phyloP scores from a whole-genome alignment of 495 filamentous ascomycete species.

The Thermochaetoides thermophila region DNA sequence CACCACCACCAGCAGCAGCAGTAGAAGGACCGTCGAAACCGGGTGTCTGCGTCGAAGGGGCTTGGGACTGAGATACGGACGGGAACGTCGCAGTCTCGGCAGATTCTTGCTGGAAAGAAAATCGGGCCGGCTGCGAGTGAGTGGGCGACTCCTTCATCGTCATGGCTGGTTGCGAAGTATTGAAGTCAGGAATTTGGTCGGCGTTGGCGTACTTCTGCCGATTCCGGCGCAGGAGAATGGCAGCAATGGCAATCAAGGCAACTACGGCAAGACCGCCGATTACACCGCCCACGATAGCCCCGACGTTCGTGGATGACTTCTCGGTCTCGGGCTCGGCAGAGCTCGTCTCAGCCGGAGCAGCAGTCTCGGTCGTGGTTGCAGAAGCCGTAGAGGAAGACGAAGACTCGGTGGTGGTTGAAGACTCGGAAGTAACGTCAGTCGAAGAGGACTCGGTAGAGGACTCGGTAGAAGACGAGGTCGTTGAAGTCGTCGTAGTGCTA shows the following conservation, averaged over 20 bases:
- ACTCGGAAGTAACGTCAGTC: no score
- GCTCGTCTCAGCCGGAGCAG: background rate
- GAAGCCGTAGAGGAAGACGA: background rate
- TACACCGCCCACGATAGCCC: conserved; percentile 34
- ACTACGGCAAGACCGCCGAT: conserved; percentile 32
- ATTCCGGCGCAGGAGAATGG: conserved; percentile 24
- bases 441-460: conserved; percentile 3
- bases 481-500: background rate
- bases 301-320: conserved; percentile 18
- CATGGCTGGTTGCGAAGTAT: no score
- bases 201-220: conserved; percentile 11
- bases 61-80: no score
- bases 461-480: background rate
- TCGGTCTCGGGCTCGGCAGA: conserved; percentile 1
- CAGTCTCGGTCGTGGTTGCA: background rate
- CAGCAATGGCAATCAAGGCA: conserved; percentile 24
- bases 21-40: background rate
- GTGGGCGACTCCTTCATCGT: conserved; percentile 2
- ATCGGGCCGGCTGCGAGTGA: background rate
- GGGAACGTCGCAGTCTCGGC: no score
- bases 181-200: background rate
- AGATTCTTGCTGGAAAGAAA: no score
- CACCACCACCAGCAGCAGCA: background rate
- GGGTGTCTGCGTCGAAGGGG: no score
- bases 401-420: conserved; percentile 3